A percentile compares a stretch with the other conserved stretches of the same genome.
These are phyloP conservation scores for Exophiala sp. DNA, from an alignment of 2,329 filamentous ascomycete genomes.

Conservation along the genomic window DNA sequence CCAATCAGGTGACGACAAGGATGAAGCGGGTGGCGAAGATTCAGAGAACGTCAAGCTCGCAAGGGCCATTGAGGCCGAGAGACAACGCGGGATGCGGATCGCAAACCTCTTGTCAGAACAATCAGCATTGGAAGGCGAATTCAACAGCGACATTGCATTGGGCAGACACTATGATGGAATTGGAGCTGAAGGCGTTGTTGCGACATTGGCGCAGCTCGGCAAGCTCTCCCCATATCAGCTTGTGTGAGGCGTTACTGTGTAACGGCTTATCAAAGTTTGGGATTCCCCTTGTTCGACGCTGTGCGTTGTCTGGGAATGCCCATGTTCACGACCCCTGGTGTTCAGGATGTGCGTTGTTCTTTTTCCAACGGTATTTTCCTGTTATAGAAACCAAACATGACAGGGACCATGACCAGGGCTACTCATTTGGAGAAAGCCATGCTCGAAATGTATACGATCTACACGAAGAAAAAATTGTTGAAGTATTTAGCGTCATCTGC, in stretches of 20 bases:
- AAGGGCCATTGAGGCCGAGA: conserved; percentile 21
- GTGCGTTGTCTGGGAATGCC: too few relatives aligned
- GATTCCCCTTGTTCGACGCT: too few relatives aligned
- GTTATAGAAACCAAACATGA: too few relatives aligned
- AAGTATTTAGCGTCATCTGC: too few relatives aligned
- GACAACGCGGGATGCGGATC: conserved; percentile 35
- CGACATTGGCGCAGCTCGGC: conserved; percentile 35
- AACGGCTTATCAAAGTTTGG: too few relatives aligned
- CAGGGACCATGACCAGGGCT: too few relatives aligned
- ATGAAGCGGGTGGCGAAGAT: background rate
- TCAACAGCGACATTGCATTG: conserved; percentile 33
- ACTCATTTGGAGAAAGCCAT: too few relatives aligned
- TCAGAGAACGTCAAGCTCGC: background rate
- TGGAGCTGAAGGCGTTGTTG: conserved; percentile 35
- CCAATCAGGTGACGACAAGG: background rate
- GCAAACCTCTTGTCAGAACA: conserved; percentile 33
- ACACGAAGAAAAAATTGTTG: too few relatives aligned
- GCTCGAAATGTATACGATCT: too few relatives aligned
- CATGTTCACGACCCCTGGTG: too few relatives aligned
- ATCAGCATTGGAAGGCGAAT: conserved; percentile 33
- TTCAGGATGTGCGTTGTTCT: too few relatives aligned
- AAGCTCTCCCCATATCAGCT: conserved; percentile 12
- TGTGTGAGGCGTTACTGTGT: background rate
- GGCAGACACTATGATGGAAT: conserved; percentile 38
- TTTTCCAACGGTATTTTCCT: too few relatives aligned